These are phyloP conservation scores for Termitomyces sp. DNA, from an alignment of 768 basidiomycete species.

Conservation along the genomic window DNA sequence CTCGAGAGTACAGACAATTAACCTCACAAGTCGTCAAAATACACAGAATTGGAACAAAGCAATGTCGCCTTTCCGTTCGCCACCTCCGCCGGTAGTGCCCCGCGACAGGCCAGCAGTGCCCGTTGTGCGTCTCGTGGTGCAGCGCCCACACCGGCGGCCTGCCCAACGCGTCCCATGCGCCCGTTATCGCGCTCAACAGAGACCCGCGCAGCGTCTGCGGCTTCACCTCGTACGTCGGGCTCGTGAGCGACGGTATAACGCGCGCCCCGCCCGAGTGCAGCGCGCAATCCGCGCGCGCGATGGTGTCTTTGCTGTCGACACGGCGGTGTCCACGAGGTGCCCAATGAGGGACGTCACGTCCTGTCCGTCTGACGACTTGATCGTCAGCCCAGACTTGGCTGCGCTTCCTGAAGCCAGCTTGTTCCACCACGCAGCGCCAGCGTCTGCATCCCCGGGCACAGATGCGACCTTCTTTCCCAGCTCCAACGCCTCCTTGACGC, in stretches of 20 bases:
- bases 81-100: conserved; percentile 67
- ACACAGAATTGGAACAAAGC: too few relatives aligned
- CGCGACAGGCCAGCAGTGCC: conserved; percentile 91
- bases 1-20: too few relatives aligned
- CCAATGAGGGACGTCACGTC: conserved; percentile 66
- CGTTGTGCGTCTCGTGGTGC: conserved; percentile 79
- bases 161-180: conserved; percentile 60
- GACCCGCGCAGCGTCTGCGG: conserved; percentile 45
- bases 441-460: conserved; percentile 23
- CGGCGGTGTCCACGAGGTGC: conserved; percentile 71
- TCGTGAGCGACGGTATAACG: conserved; percentile 79
- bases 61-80: conserved; percentile 26
- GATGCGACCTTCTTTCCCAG: conserved; percentile 45
- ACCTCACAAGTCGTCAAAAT: too few relatives aligned
- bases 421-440: conserved; percentile 64
- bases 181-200: conserved; percentile 53
- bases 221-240: conserved; percentile 65
- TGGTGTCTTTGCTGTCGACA: conserved; percentile 67
- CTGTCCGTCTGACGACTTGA: conserved; percentile 73
- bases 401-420: conserved; percentile 47
- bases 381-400: conserved; percentile 42
- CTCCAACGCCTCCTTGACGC: conserved; percentile 70
- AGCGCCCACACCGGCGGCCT: conserved; percentile 81
- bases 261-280: conserved; percentile 77
- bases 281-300: conserved; percentile 84